Base-by-base conservation (phyloP, 2,329 filamentous ascomycete genomes). In the Akanthomyces dipterigenus region DNA sequence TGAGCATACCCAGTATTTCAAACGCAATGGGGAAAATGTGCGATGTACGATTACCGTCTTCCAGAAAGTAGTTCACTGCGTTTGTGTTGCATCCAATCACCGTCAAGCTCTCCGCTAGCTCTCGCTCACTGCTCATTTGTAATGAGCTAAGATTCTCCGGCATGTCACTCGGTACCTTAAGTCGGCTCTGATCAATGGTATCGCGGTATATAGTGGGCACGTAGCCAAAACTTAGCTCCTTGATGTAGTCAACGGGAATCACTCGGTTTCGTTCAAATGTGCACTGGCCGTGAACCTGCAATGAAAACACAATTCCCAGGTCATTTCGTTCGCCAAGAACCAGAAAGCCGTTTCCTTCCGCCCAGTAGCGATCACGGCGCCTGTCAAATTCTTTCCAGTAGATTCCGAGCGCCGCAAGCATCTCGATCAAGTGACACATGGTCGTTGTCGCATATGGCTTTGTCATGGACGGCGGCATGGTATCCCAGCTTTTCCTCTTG, bases 341-440 rank as follows among this genome's bases (percentile, higher is more conserved):
- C 63, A 81, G 74, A 67, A 78, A 82, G 3, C 81, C 81, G 64
- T 84, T 84, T 24, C 82, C 82, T 60, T 83, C 81, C 4, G 77
- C 82, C n/a, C 78, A 78, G 55, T 84, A 80, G 20, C 77, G 77
- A 64, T 83, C 79, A 14, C 70, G 71, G 9, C 70, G 77, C 38
- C 80, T 75, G 65, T 84, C 80, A 64, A 85, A 85, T 59, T 82
- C 79, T 64, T 80, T 82, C 83, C 83, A 86, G 69, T 86, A 78
- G 8, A 86, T 75, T 8, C 83, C 81, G 18, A 84, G 71, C 62
- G 80, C 78, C 5, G 80, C 80, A 28, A 80, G 75, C 63, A 84
- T 79, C 72, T 84, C 82, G 34, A 84, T 70, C 3, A 83, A 69
- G 64, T 84, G 82, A 60, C 78, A 82, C 63, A 84, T 80, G n/a